phyloP scores from a whole-genome alignment of 805 yeast species.

The Candida easanensis region DNA sequence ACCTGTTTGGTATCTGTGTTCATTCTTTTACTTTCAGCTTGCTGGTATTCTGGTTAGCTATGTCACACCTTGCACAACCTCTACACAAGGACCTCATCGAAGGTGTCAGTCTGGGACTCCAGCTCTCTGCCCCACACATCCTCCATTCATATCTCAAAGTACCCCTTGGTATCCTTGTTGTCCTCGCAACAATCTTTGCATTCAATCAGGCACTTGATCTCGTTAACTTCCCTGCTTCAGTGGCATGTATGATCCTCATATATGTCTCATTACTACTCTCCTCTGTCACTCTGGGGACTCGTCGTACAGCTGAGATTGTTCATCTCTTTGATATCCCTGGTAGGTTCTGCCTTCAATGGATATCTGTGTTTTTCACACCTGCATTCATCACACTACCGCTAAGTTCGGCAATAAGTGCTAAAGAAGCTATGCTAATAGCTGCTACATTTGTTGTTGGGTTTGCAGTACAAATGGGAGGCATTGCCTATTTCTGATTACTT shows the following conservation, averaged over 20 bases:
- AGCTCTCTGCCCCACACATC: constrained; percentile 12
- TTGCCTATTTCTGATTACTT: constrained; percentile 46
- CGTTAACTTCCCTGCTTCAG: constrained; percentile 61
- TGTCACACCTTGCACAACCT: too few species aligned
- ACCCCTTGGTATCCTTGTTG: constrained; percentile 24
- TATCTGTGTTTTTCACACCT: constrained; percentile 74
- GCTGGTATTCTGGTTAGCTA: too few species aligned
- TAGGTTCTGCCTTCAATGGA: constrained; percentile 72
- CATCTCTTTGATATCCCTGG: constrained; percentile 53
- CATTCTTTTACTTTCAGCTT: too few species aligned
- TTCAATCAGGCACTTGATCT: too few species aligned
- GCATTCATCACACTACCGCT: constrained; percentile 71
- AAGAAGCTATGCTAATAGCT: constrained; percentile 69
- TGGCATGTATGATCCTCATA: constrained; percentile 62
- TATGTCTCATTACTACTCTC: constrained; percentile 43
- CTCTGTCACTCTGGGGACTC: constrained; percentile 37
- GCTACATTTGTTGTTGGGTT: constrained; percentile 72
- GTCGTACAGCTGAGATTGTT: constrained; percentile 24
- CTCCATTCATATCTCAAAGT: constrained; percentile 22
- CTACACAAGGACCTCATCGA: too few species aligned
- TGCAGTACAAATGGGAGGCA: constrained; percentile 44
- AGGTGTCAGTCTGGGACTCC: too few species aligned
- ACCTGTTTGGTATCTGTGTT: too few species aligned
- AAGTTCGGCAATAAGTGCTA: constrained; percentile 57
- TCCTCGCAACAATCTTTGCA: constrained; percentile 26